Evolutionary conservation across 768 basidiomycete genomes (phyloP).

Genomic region (Suillus subluteus): DNA sequence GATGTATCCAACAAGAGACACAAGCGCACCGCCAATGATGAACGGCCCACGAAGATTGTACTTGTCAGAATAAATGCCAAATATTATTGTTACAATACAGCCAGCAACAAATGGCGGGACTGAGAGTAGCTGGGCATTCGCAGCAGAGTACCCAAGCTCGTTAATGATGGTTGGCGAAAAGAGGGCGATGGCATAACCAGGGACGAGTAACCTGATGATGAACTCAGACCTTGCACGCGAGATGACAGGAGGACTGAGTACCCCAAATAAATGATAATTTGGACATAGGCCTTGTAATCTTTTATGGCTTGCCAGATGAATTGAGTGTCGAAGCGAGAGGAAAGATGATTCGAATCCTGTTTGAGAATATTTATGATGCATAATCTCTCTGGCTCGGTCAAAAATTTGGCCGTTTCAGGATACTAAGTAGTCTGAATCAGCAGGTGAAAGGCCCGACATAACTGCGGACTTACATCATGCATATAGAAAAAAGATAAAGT

Average conservation of each 20-base stretch:
- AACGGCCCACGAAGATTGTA: conserved; percentile 51
- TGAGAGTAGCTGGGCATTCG: conserved; percentile 51
- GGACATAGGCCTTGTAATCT: conserved; percentile 46
- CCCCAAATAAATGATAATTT: conserved; percentile 46
- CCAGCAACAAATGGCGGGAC: conserved; percentile 54
- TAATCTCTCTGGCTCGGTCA: conserved; percentile 47
- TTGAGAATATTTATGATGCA: conserved; percentile 45
- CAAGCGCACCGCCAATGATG: conserved; percentile 43
- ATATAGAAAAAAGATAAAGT: conserved; percentile 49
- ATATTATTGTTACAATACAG: conserved; percentile 44
- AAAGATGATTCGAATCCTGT: conserved; percentile 46
- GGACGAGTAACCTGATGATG: conserved; percentile 42
- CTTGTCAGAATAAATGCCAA: conserved; percentile 48
- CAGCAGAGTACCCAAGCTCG: conserved; percentile 53
- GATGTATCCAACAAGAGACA: conserved; percentile 58
- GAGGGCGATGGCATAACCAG: conserved; percentile 52
- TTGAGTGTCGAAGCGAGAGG: conserved; percentile 45
- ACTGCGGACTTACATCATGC: conserved; percentile 45
- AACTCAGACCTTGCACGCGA: neutral
- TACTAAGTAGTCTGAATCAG: conserved; percentile 36
- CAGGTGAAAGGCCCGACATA: neutral
- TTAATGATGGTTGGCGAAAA: conserved; percentile 56
- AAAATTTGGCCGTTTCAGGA: conserved; percentile 60
- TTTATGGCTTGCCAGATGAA: conserved; percentile 53
- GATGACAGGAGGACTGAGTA: conserved; percentile 22